phyloP scores from a whole-genome alignment of 2,329 filamentous ascomycete species.

The Metarhizium robertsii region DNA sequence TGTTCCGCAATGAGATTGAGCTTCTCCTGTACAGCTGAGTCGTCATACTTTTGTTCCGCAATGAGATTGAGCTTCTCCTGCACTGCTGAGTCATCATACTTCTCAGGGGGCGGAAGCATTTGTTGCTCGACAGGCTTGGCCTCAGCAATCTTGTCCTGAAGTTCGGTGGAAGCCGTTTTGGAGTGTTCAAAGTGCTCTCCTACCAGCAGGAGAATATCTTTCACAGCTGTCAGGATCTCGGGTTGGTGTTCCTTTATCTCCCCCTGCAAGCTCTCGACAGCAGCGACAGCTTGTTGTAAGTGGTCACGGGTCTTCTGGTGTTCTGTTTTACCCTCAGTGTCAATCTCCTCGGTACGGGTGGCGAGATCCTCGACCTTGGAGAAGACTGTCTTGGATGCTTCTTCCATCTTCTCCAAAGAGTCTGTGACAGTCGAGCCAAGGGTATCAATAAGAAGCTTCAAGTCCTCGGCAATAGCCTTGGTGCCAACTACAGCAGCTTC shows the following conservation, averaged over 20 bases:
- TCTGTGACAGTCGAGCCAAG: constrained; percentile 74
- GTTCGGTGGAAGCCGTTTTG: constrained; percentile 50
- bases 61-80: constrained; percentile 25
- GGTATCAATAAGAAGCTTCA: constrained; percentile 77
- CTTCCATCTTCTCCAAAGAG: constrained; percentile 75
- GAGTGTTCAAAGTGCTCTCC: constrained; percentile 84
- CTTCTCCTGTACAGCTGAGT: constrained; percentile 35
- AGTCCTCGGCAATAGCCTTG: constrained; percentile 75
- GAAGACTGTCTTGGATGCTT: constrained; percentile 81
- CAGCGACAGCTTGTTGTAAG: constrained; percentile 62
- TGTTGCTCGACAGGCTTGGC: constrained; percentile 50
- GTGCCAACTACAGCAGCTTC: constrained; percentile 65
- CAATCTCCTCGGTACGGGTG: constrained; percentile 64
- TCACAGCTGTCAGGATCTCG: constrained; percentile 76
- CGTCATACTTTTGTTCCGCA: constrained; percentile 45
- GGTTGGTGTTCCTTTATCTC: constrained; percentile 79
- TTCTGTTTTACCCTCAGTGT: constrained; percentile 64
- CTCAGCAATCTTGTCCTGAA: constrained; percentile 53
- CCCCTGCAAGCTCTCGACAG: constrained; percentile 67
- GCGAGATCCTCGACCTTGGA: constrained; percentile 72
- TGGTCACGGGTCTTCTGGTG: constrained; percentile 78
- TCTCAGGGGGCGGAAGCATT: constrained; percentile 43
- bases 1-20: constrained; percentile 28
- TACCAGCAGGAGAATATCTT: constrained; percentile 75
- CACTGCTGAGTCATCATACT: constrained; percentile 19